A percentile compares a stretch with the other conserved stretches of the same genome.
These are phyloP conservation scores for Annona squamosa DNA, from an alignment of 164 flowering plant species.

Conservation along the genomic window DNA sequence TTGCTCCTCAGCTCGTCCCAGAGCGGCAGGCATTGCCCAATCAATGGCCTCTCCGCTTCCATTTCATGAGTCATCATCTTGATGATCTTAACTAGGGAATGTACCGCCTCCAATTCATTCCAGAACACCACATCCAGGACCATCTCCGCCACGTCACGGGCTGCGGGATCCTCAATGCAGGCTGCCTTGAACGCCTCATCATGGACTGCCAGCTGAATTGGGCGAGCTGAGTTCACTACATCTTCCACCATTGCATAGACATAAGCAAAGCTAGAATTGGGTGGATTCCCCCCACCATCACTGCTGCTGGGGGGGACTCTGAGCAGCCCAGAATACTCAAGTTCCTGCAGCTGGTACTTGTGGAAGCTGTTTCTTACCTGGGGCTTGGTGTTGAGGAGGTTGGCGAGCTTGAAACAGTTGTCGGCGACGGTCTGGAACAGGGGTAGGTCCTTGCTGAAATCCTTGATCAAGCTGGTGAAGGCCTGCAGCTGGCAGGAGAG, in stretches of 20 bases:
- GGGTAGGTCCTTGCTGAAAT: conserved; percentile 61
- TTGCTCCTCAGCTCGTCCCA: conserved; percentile 77
- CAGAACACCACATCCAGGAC: conserved; percentile 64
- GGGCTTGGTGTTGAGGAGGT: conserved; percentile 50
- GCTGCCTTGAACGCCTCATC: conserved; percentile 63
- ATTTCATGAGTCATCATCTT: conserved; percentile 67
- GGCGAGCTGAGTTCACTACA: conserved; percentile 48
- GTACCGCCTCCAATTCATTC: conserved; percentile 74
- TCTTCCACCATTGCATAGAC: conserved; percentile 57
- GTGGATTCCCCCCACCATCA: conserved; percentile 3
- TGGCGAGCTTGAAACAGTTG: conserved; percentile 62
- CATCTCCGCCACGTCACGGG: conserved; percentile 68
- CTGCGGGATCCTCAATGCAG: conserved; percentile 60
- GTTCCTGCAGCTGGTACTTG: conserved; percentile 71
- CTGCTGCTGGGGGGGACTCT: conserved; percentile 32
- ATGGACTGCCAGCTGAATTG: conserved; percentile 45
- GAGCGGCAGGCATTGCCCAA: conserved; percentile 81
- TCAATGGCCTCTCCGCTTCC: conserved; percentile 70
- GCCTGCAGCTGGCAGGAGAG: conserved; percentile 79
- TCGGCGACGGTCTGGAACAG: conserved; percentile 46
- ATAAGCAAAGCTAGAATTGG: conserved; percentile 24
- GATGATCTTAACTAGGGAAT: conserved; percentile 57
- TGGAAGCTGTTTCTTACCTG: conserved; percentile 50
- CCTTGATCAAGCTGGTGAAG: conserved; percentile 63
- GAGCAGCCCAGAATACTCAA: conserved; percentile 44